Base-by-base conservation (phyloP, 768 basidiomycete species). In the Coprinopsis sp. region DNA sequence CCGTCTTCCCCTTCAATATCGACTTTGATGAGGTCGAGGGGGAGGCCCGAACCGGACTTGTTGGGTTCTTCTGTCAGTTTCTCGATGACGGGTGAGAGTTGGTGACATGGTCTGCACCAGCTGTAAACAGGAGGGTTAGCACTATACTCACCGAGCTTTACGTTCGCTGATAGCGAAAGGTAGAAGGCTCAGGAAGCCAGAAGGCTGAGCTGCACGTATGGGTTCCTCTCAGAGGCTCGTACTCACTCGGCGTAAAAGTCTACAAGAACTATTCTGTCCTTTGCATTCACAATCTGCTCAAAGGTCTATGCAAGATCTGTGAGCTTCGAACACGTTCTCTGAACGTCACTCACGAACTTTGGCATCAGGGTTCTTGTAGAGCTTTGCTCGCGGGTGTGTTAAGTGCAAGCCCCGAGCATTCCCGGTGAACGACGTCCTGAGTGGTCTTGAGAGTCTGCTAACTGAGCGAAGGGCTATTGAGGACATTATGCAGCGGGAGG, bases 181-280 rank as follows among this genome's bases (percentile, higher is more conserved):
- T 18, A 37, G 36, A 11, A 16, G 36, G 12, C 18, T 18, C 10
- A 16, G 12, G 36, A 16, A 21, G 36, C 36, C 36, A 21, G 2
- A 16, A 16, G 16, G 18, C n/a, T n/a, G 36, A 18, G 12, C 36
- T 21, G 36, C 36, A 18, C 22, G 18, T 11, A 16, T 11, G 10
- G 10, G 11, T 37, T 21, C 18, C 36, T 18, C 16, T 36, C 37
- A 21, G 16, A 37, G 41, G 19, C 18, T 12, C 38, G n/a, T 24
- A 71, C 81, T 37, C 55, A 88, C 87, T 87, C 78, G 37, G 88
- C 87, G 59, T 88, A 84, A 54, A 90, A 90, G 54, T 90, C 87
- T 19, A 87, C 86, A 5, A 90, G 65, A 33, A 84, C 75, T 21
- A 85, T 63, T 38, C 78, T 75, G 46, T 74, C 72, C 43, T 68